Conservation (phyloP, 257 asterid genomes). For the Capsicum baccatum region DNA sequence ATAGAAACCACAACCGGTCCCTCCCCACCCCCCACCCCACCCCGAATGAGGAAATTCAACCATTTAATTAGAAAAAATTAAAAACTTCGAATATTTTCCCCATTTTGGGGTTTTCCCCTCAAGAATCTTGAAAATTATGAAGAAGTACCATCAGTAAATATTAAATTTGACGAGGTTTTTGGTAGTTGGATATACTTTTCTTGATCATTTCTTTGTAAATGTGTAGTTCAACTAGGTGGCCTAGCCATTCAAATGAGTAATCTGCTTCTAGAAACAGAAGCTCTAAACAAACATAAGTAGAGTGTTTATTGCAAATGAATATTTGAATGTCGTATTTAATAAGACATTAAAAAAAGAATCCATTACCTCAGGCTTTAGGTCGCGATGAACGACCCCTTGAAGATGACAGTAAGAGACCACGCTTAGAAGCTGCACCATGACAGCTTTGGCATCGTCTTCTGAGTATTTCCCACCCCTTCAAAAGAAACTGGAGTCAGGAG, state of each 20-base stretch:
- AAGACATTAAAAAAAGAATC: neutral
- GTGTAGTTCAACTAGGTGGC: neutral
- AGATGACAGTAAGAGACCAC: slow-evolving; percentile 84
- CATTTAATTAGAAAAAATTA: neutral
- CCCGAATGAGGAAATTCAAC: neutral
- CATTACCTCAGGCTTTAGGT: slow-evolving; percentile 71
- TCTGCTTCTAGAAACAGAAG: neutral
- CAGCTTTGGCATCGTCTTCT: slow-evolving; percentile 67
- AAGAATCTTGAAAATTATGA: neutral
- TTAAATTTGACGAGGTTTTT: neutral
- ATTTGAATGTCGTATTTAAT: neutral
- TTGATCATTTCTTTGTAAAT: neutral
- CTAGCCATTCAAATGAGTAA: neutral
- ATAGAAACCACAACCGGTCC: neutral
- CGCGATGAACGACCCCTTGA: slow-evolving; percentile 87
- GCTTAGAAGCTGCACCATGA: slow-evolving; percentile 65
- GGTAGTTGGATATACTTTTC: neutral
- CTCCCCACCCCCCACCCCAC: neutral
- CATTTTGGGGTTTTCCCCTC: neutral
- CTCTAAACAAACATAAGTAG: slow-evolving; percentile 22
- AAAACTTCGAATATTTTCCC: neutral
- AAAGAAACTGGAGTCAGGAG: slow-evolving; percentile 26
- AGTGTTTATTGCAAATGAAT: neutral
- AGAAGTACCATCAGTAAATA: neutral
- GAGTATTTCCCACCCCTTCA: slow-evolving; percentile 75